Base-by-base conservation (phyloP, 2,329 filamentous ascomycete species). In the Ophiostoma fasciatum region DNA sequence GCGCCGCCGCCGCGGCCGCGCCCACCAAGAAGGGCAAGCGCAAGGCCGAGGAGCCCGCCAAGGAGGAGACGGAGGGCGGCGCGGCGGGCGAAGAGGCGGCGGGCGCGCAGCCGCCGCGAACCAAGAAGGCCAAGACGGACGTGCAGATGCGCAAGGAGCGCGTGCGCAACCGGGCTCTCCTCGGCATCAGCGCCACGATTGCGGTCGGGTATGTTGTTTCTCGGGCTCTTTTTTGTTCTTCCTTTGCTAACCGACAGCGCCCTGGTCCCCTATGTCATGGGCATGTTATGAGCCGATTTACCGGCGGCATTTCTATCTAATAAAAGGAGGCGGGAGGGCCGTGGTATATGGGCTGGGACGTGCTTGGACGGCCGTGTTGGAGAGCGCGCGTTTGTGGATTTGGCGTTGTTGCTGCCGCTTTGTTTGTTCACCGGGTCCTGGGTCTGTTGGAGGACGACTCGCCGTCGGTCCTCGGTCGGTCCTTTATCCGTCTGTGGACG, bases 131-230 rank as follows among this genome's bases (percentile, higher is more conserved):
- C 28, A 83, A 78, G 65, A 80, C 84, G 1, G 81, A 90, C 53
- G 71, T 81, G 30, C 79, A 90, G 57, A 56, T 92, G 46, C 78
- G 78, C 57, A 87, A 84, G 61, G 80, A 92, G 60, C 81, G 77
- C 51, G 83, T 94, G 46, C 78, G 83, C 60, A 83, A 78, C 57
- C 74, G 85, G 52, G 84, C 90, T 31, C 63, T 94, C 42, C 69
- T 93, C 44, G 88, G 90, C 40, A 72, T 96, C 36, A 82, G 78
- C 43, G 84, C 84, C 39, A 90, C 83, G 31, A 68, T 94, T 54
- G 83, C 82, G 39, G 71, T 94, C 56, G 87, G 87, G 90, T 96
- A 72, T 63, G 85, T 79, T 21, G 10, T 13, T 12, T 18, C n/a
- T n/a, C n/a, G n/a, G n/a, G n/a, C n/a, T 22, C 5, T 9, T 23